phyloP scores from a whole-genome alignment of 345 rosid genomes.

The Laguncularia racemosa region DNA sequence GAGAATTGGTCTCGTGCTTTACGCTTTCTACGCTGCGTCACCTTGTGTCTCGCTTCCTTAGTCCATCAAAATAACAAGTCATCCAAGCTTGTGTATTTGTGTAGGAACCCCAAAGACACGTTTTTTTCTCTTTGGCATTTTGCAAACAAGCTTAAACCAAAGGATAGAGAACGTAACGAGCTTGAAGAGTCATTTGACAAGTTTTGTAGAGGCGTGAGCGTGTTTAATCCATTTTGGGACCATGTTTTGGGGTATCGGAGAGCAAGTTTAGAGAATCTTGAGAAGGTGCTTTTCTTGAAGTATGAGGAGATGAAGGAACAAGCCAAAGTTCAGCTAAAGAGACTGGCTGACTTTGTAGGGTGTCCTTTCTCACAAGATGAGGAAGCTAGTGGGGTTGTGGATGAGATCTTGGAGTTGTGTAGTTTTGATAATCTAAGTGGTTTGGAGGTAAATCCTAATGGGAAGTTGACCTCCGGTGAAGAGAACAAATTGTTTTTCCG shows the following conservation, averaged over 20 bases:
- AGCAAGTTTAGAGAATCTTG: constrained; percentile 11
- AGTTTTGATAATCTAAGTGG: constrained; percentile 7
- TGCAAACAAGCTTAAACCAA: constrained; percentile 7
- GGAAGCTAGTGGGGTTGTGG: neutral
- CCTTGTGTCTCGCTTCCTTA: constrained; percentile 7
- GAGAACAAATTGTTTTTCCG: constrained; percentile 1
- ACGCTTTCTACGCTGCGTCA: too few species aligned
- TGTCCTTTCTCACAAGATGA: neutral
- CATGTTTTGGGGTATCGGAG: constrained; percentile 11
- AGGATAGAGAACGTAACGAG: neutral
- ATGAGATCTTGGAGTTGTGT: constrained; percentile 4
- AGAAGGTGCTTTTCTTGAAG: constrained; percentile 10
- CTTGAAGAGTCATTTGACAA: constrained; percentile 12
- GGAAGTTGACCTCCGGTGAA: neutral
- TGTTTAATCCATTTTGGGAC: constrained; percentile 12
- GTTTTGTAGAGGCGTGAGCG: constrained; percentile 12
- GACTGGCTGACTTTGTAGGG: constrained; percentile 12
- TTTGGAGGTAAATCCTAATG: constrained; percentile 7
- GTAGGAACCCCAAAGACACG: constrained; percentile 16
- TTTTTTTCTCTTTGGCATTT: constrained; percentile 17
- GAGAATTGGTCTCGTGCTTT: too few species aligned
- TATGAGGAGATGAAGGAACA: constrained; percentile 12
- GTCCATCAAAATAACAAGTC: constrained; percentile 2
- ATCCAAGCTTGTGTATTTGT: constrained; percentile 13
- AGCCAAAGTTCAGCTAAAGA: neutral